Conservation (phyloP, 2,329 filamentous ascomycete species). For the Albifimbria verrucaria region DNA sequence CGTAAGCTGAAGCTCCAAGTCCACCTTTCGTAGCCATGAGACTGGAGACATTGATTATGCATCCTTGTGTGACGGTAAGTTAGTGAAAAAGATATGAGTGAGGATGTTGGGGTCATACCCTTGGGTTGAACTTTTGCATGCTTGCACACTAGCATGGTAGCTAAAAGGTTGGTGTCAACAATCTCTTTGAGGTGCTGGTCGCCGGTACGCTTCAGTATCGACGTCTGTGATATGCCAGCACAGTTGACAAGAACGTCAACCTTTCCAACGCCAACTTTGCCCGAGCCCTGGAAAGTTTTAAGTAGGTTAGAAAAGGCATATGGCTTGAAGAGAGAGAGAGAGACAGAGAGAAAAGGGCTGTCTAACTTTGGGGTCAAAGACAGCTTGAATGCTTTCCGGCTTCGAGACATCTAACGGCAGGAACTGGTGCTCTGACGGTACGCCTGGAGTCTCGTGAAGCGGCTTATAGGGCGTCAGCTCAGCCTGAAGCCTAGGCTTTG, state of each 20-base stretch:
- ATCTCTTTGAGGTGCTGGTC: slow-evolving; percentile 51
- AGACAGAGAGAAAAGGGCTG: not conserved
- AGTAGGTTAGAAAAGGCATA: not conserved
- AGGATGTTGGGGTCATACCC: slow-evolving; percentile 17
- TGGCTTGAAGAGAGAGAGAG: slow-evolving; percentile 1
- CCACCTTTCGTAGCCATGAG: slow-evolving; percentile 69
- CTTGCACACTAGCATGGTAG: slow-evolving; percentile 62
- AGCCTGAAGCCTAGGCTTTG: slow-evolving; percentile 36
- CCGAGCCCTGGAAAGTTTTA: not conserved
- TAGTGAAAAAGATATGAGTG: too few relatives aligned
- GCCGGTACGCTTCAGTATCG: slow-evolving; percentile 56
- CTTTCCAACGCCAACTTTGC: slow-evolving; percentile 21
- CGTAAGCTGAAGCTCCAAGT: slow-evolving; percentile 68
- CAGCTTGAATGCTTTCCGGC: slow-evolving; percentile 22
- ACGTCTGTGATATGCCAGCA: slow-evolving; percentile 68
- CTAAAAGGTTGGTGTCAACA: slow-evolving; percentile 67
- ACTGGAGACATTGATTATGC: slow-evolving; percentile 80
- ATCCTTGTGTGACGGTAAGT: slow-evolving; percentile 37
- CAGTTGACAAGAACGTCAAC: slow-evolving; percentile 71
- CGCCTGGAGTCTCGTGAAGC: slow-evolving; percentile 2
- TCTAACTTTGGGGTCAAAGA: slow-evolving; percentile 18
- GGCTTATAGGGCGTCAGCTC: slow-evolving; percentile 23
- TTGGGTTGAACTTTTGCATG: slow-evolving; percentile 31
- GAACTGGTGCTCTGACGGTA: slow-evolving; percentile 27
- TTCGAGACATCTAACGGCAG: slow-evolving; percentile 29